Evolutionary conservation across 2,329 filamentous ascomycete species (phyloP).

Genomic region (Neofusicoccum cordaticola): DNA sequence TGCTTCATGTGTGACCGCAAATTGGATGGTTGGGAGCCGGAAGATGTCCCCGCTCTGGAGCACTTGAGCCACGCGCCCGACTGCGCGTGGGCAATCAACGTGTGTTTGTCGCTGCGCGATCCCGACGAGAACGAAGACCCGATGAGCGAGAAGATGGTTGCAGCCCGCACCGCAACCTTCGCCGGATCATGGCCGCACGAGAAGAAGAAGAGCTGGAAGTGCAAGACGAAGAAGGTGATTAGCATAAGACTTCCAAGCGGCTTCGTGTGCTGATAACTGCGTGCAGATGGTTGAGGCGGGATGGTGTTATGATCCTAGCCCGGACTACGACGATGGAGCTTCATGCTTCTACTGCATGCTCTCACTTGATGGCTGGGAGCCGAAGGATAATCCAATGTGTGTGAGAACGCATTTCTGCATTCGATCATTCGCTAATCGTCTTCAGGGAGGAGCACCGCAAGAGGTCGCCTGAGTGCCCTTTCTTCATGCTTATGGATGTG

Average conservation of each 20-base stretch:
- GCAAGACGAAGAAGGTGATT: conserved; percentile 78
- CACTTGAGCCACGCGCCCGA: conserved; percentile 78
- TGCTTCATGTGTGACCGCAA: conserved; percentile 85
- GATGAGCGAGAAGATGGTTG: conserved; percentile 64
- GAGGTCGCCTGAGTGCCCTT: conserved; percentile 75
- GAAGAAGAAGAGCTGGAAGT: conserved; percentile 80
- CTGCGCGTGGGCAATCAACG: conserved; percentile 81
- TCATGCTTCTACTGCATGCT: conserved; percentile 89
- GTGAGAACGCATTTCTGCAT: conserved; percentile 28
- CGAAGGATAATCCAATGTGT: conserved; percentile 81
- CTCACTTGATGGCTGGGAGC: conserved; percentile 91
- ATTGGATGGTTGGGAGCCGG: conserved; percentile 87
- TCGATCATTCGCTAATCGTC: neutral
- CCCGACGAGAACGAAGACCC: conserved; percentile 71
- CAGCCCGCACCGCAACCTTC: conserved; percentile 81
- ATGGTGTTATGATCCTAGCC: conserved; percentile 87
- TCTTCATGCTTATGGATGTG: conserved; percentile 67
- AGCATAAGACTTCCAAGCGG: neutral
- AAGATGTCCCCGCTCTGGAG: conserved; percentile 78
- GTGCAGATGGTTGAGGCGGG: conserved; percentile 81
- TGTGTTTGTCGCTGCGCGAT: conserved; percentile 55
- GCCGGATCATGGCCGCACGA: conserved; percentile 86
- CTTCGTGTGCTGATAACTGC: neutral
- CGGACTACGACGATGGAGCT: conserved; percentile 82
- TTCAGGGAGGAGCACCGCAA: conserved; percentile 78